Percentiles rank a stretch among this genome's conserved stretches.
Conservation (phyloP, 306 rosid genomes). For the Hippophae rhamnoides region DNA sequence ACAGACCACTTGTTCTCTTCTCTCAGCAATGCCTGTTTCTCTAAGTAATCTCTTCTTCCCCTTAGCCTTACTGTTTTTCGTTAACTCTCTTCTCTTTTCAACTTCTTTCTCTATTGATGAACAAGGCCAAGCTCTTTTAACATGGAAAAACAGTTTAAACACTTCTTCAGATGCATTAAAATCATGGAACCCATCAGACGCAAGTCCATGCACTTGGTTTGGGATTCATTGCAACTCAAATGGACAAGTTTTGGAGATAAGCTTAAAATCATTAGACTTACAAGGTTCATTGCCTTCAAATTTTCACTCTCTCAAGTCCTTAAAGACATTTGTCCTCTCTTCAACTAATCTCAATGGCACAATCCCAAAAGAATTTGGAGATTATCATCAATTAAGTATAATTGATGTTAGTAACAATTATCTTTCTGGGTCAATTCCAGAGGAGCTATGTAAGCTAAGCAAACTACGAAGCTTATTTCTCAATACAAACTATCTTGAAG, state of each 20-base stretch:
- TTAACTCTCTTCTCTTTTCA: constrained; percentile 39
- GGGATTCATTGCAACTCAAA: constrained; percentile 57
- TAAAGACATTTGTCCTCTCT: constrained; percentile 42
- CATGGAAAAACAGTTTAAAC: constrained; percentile 69
- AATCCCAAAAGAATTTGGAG: constrained; percentile 62
- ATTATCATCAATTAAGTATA: constrained; percentile 34
- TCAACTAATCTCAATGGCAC: constrained; percentile 52
- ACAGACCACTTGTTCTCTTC: constrained; percentile 47
- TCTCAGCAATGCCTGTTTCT: constrained; percentile 69
- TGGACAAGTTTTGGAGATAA: constrained; percentile 49
- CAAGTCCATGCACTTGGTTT: constrained; percentile 70
- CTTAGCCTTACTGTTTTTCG: constrained; percentile 34
- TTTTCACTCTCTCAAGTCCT: constrained; percentile 47
- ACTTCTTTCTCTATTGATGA: constrained; percentile 61
- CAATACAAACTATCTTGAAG: constrained; percentile 53
- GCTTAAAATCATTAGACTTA: constrained; percentile 43
- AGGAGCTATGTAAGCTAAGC: constrained; percentile 55
- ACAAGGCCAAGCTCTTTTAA: constrained; percentile 64
- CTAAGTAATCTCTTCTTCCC: constrained; percentile 49
- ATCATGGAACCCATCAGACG: constrained; percentile 55
- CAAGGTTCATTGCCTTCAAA: constrained; percentile 76
- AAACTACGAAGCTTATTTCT: constrained; percentile 44
- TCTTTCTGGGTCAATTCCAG: constrained; percentile 62
- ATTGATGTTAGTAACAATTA: constrained; percentile 56
- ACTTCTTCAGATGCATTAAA: constrained; percentile 28